phyloP scores from a whole-genome alignment of 2,329 filamentous ascomycete species.

The Fusarium verticillioides region DNA sequence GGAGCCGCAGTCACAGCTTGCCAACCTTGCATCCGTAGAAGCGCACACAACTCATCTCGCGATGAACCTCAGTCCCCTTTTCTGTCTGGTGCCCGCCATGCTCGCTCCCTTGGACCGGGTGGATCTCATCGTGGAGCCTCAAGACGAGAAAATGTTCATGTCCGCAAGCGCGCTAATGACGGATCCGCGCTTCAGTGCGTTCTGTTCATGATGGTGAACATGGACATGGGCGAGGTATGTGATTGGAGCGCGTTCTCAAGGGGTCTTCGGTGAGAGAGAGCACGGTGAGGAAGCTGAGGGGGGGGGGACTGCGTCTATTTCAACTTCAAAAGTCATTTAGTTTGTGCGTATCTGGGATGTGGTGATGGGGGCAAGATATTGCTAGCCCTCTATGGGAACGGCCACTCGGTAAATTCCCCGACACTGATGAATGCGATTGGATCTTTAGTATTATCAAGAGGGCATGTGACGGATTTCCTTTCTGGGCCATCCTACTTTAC shows the following conservation, averaged over 20 bases:
- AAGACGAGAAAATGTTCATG: neutral
- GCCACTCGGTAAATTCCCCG: neutral
- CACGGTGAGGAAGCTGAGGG: constrained; percentile 3
- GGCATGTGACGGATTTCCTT: neutral
- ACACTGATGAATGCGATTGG: neutral
- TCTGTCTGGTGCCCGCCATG: constrained; percentile 22
- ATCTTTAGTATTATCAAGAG: neutral
- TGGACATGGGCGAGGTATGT: constrained; percentile 13
- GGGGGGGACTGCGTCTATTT: neutral
- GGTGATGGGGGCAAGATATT: constrained; percentile 4
- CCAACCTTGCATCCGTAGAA: constrained; percentile 11
- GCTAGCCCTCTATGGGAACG: neutral
- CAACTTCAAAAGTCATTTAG: constrained; percentile 1
- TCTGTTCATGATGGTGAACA: constrained; percentile 13
- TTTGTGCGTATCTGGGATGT: constrained; percentile 12
- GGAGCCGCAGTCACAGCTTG: constrained; percentile 31
- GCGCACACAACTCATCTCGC: neutral
- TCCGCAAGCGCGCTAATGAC: constrained; percentile 40
- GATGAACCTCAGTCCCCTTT: constrained; percentile 2
- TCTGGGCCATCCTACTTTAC: neutral
- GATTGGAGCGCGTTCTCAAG: constrained; percentile 34
- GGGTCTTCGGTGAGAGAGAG: constrained; percentile 8
- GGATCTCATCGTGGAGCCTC: constrained; percentile 42
- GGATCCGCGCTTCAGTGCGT: constrained; percentile 37
- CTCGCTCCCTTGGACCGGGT: constrained; percentile 43